phyloP scores from a whole-genome alignment of 2,329 filamentous ascomycete species.

The Pleomassaria siparia region DNA sequence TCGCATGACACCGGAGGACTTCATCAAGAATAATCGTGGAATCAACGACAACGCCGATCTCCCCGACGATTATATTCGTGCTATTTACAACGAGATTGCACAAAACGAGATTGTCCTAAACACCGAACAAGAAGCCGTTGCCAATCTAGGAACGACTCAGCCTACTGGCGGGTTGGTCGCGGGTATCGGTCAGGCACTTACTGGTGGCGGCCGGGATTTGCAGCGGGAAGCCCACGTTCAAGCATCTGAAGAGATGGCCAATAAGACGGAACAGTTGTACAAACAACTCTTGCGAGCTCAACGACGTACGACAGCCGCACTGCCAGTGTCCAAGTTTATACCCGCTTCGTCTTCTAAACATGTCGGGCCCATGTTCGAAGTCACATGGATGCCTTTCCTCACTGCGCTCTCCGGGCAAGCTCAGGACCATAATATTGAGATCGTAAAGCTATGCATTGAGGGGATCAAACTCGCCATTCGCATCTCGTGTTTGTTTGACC shows the following conservation, averaged over 20 bases:
- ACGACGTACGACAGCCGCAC: constrained; percentile 73
- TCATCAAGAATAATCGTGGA: constrained; percentile 97
- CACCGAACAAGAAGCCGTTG: constrained; percentile 87
- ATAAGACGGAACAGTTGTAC: constrained; percentile 81
- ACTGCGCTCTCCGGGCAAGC: constrained; percentile 91
- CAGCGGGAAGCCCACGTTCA: constrained; percentile 92
- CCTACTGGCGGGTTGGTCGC: constrained; percentile 71
- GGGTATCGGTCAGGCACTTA: constrained; percentile 83
- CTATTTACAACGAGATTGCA: constrained; percentile 90
- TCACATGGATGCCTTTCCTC: constrained; percentile 99
- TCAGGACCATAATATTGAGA: constrained; percentile 91
- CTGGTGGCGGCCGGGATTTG: constrained; percentile 87
- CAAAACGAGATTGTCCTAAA: constrained; percentile 91
- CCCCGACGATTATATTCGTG: constrained; percentile 85
- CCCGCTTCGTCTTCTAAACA: constrained; percentile 92
- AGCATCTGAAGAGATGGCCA: constrained; percentile 91
- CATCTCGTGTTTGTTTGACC: constrained; percentile 89
- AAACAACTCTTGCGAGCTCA: constrained; percentile 91
- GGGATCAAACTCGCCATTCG: constrained; percentile 92
- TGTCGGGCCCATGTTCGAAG: constrained; percentile 97
- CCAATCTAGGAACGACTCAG: constrained; percentile 68
- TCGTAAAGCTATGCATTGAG: constrained; percentile 89
- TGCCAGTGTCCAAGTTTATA: constrained; percentile 73
- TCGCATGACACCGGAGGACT: constrained; percentile 94
- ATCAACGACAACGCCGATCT: constrained; percentile 97